Evolutionary conservation across 306 rosid genomes (phyloP).

Genomic region (Cucumis melo): DNA sequence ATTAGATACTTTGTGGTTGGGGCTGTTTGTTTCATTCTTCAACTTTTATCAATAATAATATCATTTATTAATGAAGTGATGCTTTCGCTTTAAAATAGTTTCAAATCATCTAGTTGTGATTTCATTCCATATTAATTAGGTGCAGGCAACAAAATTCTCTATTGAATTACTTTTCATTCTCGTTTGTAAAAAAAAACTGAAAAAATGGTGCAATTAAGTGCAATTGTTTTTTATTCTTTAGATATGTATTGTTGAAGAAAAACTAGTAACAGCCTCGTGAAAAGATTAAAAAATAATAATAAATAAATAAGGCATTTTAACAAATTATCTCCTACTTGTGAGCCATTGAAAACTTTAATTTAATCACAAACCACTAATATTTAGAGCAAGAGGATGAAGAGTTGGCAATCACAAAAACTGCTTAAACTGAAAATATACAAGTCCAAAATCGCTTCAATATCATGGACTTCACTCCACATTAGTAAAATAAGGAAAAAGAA

Average conservation of each 20-base stretch:
- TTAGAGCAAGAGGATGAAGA: not conserved
- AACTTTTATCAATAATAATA: not conserved
- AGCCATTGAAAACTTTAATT: not conserved
- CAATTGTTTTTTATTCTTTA: too few relatives aligned
- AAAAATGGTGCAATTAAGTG: too few relatives aligned
- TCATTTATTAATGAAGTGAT: not conserved
- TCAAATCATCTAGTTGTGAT: not conserved
- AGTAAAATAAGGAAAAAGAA: not conserved
- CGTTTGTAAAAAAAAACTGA: too few relatives aligned
- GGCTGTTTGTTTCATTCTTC: not conserved
- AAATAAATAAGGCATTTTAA: too few relatives aligned
- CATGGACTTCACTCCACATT: not conserved
- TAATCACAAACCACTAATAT: not conserved
- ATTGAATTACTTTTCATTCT: not conserved
- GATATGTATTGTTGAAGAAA: too few relatives aligned
- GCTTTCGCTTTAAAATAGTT: not conserved
- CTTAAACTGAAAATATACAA: not conserved
- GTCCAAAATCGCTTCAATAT: not conserved
- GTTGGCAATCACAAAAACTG: not conserved
- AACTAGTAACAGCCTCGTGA: too few relatives aligned
- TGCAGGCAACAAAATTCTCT: not conserved
- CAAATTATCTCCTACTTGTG: not conserved
- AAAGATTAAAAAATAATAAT: too few relatives aligned
- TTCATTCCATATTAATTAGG: not conserved
- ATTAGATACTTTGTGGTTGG: not conserved